Percentiles rank a stretch among this genome's conserved stretches.
These are phyloP conservation scores for Lachnellula subtilissima DNA, from an alignment of 2,329 filamentous ascomycete species.

Conservation along the genomic window DNA sequence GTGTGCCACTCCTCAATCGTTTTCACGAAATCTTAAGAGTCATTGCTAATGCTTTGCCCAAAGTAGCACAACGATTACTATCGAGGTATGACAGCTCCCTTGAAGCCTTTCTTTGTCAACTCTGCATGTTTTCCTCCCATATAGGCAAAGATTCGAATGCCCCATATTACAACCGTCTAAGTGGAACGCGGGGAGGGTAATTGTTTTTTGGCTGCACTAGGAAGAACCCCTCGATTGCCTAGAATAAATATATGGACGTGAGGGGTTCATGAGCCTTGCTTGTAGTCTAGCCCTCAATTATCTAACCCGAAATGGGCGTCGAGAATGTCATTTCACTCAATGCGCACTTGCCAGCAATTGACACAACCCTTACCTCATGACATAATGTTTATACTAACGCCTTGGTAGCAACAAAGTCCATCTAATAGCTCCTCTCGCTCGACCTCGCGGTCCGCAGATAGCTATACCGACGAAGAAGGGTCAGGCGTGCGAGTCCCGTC, in stretches of 20 bases:
- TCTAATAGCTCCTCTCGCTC: constrained; percentile 26
- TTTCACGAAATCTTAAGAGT: not conserved
- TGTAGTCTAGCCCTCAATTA: not conserved
- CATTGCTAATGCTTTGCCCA: constrained; percentile 9
- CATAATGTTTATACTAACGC: not conserved
- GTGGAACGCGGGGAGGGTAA: not conserved
- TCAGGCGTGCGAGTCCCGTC: constrained; percentile 30
- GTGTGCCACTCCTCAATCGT: constrained; percentile 3
- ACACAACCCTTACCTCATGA: not conserved
- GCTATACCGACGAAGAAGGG: constrained; percentile 28
- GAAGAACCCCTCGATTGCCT: not conserved
- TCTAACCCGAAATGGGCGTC: not conserved
- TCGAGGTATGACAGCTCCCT: constrained; percentile 14
- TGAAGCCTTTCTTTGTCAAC: not conserved
- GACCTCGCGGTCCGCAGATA: constrained; percentile 23
- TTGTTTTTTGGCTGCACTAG: not conserved
- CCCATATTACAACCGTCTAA: not conserved
- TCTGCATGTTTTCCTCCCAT: not conserved
- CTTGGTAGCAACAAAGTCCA: constrained; percentile 15
- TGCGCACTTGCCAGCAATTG: not conserved
- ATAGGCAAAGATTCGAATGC: not conserved
- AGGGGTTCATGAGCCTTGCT: not conserved
- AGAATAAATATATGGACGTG: not conserved
- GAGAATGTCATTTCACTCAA: not conserved
- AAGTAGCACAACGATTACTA: constrained; percentile 23